Conservation (phyloP, 176 grass and related monocot species). For the Musa beccarii region DNA sequence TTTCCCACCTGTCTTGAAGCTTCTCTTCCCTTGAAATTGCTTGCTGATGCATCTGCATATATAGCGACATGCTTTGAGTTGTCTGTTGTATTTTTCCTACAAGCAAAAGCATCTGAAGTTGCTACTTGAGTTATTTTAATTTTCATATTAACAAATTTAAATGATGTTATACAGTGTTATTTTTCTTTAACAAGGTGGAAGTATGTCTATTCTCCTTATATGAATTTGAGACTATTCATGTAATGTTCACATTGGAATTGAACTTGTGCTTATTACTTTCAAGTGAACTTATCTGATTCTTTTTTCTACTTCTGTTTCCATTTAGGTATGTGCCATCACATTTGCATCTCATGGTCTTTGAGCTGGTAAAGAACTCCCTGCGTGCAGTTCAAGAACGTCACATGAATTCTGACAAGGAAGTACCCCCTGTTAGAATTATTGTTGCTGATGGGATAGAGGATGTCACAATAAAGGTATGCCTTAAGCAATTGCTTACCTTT, state of each 20-base stretch:
- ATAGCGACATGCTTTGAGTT: no score
- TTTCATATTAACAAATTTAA: no score
- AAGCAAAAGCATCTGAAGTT: no score
- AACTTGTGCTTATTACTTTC: not conserved
- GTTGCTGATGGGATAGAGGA: slow-evolving; percentile 94
- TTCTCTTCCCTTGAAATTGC: no score
- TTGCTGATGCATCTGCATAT: no score
- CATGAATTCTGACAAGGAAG: slow-evolving; percentile 77
- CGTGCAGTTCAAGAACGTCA: slow-evolving; percentile 85
- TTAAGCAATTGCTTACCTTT: slow-evolving; percentile 8
- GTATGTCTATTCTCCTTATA: not conserved
- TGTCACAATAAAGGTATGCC: slow-evolving; percentile 83
- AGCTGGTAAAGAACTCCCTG: slow-evolving; percentile 90
- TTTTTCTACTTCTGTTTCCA: not conserved
- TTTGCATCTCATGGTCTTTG: slow-evolving; percentile 97
- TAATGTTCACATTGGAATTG: not conserved
- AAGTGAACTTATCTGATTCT: not conserved
- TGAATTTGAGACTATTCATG: not conserved
- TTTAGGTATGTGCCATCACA: slow-evolving; percentile 73
- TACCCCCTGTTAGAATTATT: slow-evolving; percentile 78
- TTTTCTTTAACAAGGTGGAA: not conserved
- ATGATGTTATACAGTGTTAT: no score
- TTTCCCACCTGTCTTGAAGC: no score
- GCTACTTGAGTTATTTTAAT: no score
- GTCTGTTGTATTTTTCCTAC: no score